These are phyloP conservation scores for Rhizopogon rudus DNA, from an alignment of 768 basidiomycete species.

Conservation along the genomic window DNA sequence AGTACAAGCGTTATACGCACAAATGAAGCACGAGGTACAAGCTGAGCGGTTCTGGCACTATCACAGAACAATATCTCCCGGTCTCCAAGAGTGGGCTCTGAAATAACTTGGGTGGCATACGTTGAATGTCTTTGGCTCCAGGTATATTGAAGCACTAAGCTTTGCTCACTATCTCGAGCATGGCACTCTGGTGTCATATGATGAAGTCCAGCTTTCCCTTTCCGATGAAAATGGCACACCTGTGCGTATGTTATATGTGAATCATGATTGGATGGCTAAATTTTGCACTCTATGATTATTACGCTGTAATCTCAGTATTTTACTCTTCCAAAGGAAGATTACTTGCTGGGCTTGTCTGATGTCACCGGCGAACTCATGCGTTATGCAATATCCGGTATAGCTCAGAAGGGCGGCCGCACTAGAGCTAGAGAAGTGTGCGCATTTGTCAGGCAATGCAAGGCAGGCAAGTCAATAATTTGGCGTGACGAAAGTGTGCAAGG, in stretches of 20 bases:
- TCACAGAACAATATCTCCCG: constrained; percentile 67
- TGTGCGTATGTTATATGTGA: constrained; percentile 39
- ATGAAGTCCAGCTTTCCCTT: constrained; percentile 62
- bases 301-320: constrained; percentile 52
- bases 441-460: constrained; percentile 72
- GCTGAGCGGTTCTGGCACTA: constrained; percentile 77
- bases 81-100: constrained; percentile 66
- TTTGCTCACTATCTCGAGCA: constrained; percentile 83
- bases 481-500: not conserved
- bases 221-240: constrained; percentile 55
- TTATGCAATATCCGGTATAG: constrained; percentile 81
- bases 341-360: constrained; percentile 89
- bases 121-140: constrained; percentile 15
- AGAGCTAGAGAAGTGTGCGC: constrained; percentile 60
- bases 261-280: constrained; percentile 2
- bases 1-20: constrained; percentile 59
- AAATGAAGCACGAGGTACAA: constrained; percentile 54
- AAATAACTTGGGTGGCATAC: not conserved
- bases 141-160: constrained; percentile 88
- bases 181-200: constrained; percentile 59
- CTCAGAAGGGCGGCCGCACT: constrained; percentile 57
- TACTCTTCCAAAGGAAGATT: constrained; percentile 74
- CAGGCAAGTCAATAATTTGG: constrained; percentile 38
- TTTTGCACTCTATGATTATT: not conserved
- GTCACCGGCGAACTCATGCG: constrained; percentile 97